Evolutionary conservation across 208 protist genomes (phyloP), one percentile per base, ranked within the genome.

Genomic region (Herpetomonas samuelpessoai): DNA sequence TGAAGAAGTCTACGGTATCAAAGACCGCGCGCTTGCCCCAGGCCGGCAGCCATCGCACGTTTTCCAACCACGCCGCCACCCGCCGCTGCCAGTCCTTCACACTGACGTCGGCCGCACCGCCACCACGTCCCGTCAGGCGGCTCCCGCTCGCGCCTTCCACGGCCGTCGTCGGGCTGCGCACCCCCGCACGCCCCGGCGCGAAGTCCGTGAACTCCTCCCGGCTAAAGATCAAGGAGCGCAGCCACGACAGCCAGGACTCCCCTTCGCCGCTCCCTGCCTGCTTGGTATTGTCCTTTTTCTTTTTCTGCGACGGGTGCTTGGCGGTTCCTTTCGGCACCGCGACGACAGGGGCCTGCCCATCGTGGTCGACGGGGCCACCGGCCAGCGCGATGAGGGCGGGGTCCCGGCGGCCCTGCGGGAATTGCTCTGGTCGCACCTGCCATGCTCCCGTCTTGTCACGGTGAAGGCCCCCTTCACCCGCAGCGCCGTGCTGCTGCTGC

Each of bases 1-100:
- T 77, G 48, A 79, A 75, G 46, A 92, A 88, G 41, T 88, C 74
- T 0, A 81, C 25, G 16, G 59, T 48, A 39, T 86, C 77, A 46
- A 86, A 82, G 28, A 79, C 41, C n/a, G 58, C 54, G 24, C 58
- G 53, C 57, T 78, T 71, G 26, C 62, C 57, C 54, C 62, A 71
- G 54, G 44, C 29, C 0, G 75, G 83, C 9, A 90, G 26, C n/a
- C 22, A 4, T 10, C 53, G 71, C 60, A 69, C 53, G 22, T 30
- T 31, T 28, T 73, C 71, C 16, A 79, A 25, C 14, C 57, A n/a
- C 14, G 31, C 35, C 0, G 62, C 69, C 0, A 65, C 48, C 31
- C 62, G 68, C 16, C 31, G 53, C 62, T 74, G 55, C 44, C 63
- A 65, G 18, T 48, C 47, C 0, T 57, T 68, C 47, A 77, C 50